Conservation (phyloP, 2,329 filamentous ascomycete species). For the Aureobasidium melanogenum region DNA sequence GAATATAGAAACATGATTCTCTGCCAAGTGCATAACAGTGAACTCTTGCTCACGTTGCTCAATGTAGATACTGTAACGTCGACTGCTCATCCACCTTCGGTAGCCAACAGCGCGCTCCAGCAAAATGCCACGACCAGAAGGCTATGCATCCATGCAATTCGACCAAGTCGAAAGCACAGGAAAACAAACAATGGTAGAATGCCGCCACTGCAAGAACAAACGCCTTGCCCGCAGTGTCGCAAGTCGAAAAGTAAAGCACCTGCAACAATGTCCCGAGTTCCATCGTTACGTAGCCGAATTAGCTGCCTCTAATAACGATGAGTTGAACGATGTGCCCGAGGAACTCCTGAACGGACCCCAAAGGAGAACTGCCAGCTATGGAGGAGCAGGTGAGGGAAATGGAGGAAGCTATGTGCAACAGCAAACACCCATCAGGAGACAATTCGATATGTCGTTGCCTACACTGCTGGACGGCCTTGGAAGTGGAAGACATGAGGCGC, state of each 20-base stretch:
- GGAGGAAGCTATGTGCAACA: background rate
- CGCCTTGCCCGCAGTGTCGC: conserved; percentile 2
- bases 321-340: background rate
- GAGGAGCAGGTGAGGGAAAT: background rate
- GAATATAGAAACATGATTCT: background rate
- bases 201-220: conserved; percentile 4
- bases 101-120: background rate
- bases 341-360: background rate
- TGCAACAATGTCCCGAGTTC: background rate
- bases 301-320: background rate
- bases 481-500: background rate
- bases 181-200: conserved; percentile 4
- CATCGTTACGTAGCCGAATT: background rate
- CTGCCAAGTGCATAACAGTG: background rate
- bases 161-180: background rate
- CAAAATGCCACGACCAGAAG: conserved; percentile 6
- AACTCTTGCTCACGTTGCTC: background rate
- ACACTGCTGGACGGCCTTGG: background rate
- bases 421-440: background rate
- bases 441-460: background rate
- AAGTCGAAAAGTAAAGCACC: background rate
- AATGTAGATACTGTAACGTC: background rate
- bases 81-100: background rate
- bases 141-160: conserved; percentile 8
- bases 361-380: background rate